phyloP scores from a whole-genome alignment of 108 stramenopile genomes.

The Thalassiosira profunda region DNA sequence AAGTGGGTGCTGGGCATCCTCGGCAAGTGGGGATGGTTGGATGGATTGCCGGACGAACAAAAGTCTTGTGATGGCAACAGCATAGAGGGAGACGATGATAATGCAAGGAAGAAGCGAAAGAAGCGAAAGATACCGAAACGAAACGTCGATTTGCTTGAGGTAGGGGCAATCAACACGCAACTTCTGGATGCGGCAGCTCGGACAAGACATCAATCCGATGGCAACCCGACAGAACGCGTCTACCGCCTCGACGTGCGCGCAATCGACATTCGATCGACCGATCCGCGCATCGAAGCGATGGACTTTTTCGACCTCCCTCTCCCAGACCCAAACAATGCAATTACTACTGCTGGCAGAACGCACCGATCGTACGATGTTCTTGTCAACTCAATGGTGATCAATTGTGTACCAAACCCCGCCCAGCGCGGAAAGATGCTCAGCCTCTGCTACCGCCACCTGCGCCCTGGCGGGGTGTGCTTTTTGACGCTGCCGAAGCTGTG shows the following conservation, averaged over 20 bases:
- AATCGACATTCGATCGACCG: constrained; percentile 88
- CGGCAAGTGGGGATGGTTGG: constrained; percentile 71
- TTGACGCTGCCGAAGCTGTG: constrained; percentile 82
- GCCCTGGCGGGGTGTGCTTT: constrained; percentile 83
- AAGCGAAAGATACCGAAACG: constrained; percentile 47
- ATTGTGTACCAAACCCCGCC: constrained; percentile 86
- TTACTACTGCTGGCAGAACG: too few species aligned
- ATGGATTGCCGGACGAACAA: constrained; percentile 52
- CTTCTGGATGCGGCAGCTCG: constrained; percentile 79
- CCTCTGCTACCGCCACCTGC: constrained; percentile 69
- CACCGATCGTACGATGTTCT: constrained; percentile 29
- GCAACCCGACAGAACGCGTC: constrained; percentile 23
- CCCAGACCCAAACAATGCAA: constrained; percentile 6
- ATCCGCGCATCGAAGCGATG: constrained; percentile 80
- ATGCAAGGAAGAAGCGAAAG: constrained; percentile 1
- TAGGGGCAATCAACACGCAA: constrained; percentile 96
- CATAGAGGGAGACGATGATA: constrained; percentile 1
- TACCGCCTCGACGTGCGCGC: constrained; percentile 74
- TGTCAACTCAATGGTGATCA: constrained; percentile 94
- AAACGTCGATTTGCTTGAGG: constrained; percentile 78
- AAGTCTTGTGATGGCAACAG: not conserved
- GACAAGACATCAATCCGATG: constrained; percentile 7
- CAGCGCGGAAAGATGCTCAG: constrained; percentile 88
- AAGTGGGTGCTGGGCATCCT: constrained; percentile 88
- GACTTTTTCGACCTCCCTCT: constrained; percentile 86